These are phyloP conservation scores for Starmerella davenportii DNA, from an alignment of 805 yeast species.

Conservation along the genomic window DNA sequence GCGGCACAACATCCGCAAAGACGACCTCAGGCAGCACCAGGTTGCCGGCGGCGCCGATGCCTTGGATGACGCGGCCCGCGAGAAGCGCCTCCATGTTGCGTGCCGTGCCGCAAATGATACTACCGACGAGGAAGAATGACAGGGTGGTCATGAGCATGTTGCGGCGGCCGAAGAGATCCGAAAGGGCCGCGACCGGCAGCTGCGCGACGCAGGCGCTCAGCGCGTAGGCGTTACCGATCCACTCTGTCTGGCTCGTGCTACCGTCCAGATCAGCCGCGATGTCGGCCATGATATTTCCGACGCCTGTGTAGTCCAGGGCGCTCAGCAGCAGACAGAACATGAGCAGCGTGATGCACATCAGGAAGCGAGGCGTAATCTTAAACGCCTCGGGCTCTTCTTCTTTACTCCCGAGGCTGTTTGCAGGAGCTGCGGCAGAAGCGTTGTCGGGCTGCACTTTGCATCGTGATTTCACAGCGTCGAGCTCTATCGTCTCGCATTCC, in stretches of 20 bases:
- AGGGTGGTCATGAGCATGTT: conserved; percentile 32
- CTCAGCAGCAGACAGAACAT: conserved; percentile 3
- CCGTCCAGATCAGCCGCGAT: conserved; percentile 16
- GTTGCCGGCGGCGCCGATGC: conserved; percentile 59
- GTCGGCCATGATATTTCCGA: conserved; percentile 13
- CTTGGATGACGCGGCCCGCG: conserved; percentile 53
- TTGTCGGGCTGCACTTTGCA: no score
- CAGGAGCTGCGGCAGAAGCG: no score
- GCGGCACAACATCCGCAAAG: conserved; percentile 37
- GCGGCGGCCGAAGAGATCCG: conserved; percentile 27
- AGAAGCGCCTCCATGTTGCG: conserved; percentile 41
- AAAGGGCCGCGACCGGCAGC: conserved; percentile 15
- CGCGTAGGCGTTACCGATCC: conserved; percentile 20
- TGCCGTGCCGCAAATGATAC: conserved; percentile 39
- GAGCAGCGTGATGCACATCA: conserved; percentile 2
- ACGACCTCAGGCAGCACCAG: conserved; percentile 40
- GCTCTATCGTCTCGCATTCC: no score
- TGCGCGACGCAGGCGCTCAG: conserved; percentile 15
- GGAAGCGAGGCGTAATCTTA: conserved; percentile 2
- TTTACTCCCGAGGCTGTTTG: no score
- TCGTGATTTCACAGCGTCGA: no score
- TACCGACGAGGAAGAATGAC: conserved; percentile 42
- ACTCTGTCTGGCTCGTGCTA: conserved; percentile 18
- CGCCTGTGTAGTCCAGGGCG: conserved; percentile 15
- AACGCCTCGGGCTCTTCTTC: conserved; percentile 3